These are phyloP conservation scores for Hondaea fermentalgiana DNA, from an alignment of 108 stramenopile species.

Conservation along the genomic window DNA sequence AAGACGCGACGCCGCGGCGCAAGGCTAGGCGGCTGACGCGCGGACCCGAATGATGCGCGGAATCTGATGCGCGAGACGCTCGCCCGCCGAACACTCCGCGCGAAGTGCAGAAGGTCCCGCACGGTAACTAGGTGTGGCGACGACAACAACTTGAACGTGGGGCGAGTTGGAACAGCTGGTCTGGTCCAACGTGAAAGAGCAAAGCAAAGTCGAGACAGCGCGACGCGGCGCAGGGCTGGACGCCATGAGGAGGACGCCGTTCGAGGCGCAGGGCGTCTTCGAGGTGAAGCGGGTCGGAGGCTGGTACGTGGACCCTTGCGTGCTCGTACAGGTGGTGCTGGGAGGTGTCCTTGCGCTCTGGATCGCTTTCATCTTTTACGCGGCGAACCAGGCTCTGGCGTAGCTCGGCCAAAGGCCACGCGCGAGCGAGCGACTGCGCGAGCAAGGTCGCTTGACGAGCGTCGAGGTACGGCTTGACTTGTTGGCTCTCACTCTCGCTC, in stretches of 20 bases:
- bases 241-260: background rate
- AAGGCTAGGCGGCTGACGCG: too few species aligned
- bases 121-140: too few species aligned
- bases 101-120: background rate
- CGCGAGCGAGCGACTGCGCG: too few species aligned
- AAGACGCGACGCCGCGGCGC: too few species aligned
- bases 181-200: too few species aligned
- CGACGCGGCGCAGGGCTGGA: background rate
- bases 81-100: background rate
- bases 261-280: background rate
- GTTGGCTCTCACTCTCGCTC: too few species aligned
- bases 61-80: too few species aligned
- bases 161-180: background rate
- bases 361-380: background rate
- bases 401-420: too few species aligned
- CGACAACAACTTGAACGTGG: too few species aligned
- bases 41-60: too few species aligned
- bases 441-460: too few species aligned
- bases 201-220: background rate
- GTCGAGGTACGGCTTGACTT: too few species aligned
- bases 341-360: background rate
- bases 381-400: background rate
- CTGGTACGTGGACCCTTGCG: background rate
- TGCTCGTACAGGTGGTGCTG: background rate
- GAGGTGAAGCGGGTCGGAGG: background rate